Conservation (phyloP, 345 rosid species). For the Excoecaria cochinchinensis region DNA sequence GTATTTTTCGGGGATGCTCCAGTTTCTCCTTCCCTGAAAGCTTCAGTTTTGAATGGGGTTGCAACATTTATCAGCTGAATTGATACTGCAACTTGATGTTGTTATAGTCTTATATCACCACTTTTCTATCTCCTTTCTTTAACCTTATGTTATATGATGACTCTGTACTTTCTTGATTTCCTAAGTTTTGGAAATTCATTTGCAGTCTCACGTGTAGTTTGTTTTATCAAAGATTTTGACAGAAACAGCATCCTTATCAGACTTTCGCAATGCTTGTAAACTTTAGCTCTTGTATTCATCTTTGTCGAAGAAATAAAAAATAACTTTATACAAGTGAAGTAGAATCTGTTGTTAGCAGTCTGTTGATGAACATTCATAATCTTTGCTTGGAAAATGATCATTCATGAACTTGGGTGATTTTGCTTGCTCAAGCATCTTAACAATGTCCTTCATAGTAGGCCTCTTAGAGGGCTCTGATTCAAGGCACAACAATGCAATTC, state of each 20-base stretch:
- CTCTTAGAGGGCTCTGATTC: conserved; percentile 76
- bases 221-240: not conserved
- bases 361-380: too few relatives aligned
- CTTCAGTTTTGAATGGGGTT: conserved; percentile 57
- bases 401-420: conserved; percentile 26
- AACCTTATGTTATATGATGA: not conserved
- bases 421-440: conserved; percentile 72
- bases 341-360: too few relatives aligned
- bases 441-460: conserved; percentile 83
- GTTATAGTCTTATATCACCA: not conserved
- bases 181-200: not conserved
- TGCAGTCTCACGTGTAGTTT: not conserved
- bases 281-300: too few relatives aligned
- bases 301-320: too few relatives aligned
- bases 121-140: not conserved
- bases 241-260: not conserved
- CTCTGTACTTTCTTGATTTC: not conserved
- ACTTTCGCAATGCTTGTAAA: not conserved
- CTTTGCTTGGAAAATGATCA: conserved; percentile 7
- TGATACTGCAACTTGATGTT: conserved; percentile 4
- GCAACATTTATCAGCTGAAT: conserved; percentile 42
- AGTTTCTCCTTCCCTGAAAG: conserved; percentile 76
- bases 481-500: conserved; percentile 69
- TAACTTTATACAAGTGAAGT: too few relatives aligned
- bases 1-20: conserved; percentile 74